These are phyloP conservation scores for Mangifera indica DNA, from an alignment of 345 rosid genomes.

Conservation along the genomic window DNA sequence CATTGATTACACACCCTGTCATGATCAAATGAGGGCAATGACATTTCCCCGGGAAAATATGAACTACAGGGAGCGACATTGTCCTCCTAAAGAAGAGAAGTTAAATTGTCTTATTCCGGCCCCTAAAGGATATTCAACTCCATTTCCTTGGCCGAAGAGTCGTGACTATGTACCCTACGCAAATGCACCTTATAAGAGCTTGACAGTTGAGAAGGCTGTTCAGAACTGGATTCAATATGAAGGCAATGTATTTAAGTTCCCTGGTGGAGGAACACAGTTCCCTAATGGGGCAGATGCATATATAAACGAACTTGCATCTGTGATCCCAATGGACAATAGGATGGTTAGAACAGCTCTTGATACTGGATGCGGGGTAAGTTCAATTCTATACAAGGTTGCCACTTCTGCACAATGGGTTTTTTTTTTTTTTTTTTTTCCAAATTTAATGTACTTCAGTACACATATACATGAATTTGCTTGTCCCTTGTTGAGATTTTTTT, in stretches of 20 bases:
- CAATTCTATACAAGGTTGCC: neutral
- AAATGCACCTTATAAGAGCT: constrained; percentile 67
- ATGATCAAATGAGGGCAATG: constrained; percentile 64
- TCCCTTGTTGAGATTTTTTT: neutral
- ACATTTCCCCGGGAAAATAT: constrained; percentile 56
- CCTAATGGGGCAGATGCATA: constrained; percentile 69
- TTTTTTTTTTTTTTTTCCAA: neutral
- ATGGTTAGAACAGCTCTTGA: constrained; percentile 63
- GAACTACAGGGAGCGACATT: constrained; percentile 66
- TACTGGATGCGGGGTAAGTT: constrained; percentile 71
- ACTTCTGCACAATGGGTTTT: neutral
- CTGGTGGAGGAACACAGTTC: constrained; percentile 74
- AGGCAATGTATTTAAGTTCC: constrained; percentile 67
- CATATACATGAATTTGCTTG: neutral
- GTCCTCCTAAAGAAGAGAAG: constrained; percentile 54
- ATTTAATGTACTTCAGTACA: neutral
- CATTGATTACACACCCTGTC: constrained; percentile 70
- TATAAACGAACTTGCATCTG: constrained; percentile 57
- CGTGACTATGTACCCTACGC: constrained; percentile 70
- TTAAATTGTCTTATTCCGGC: constrained; percentile 63
- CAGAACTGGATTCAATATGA: constrained; percentile 74
- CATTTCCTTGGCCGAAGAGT: constrained; percentile 76
- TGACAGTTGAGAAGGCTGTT: constrained; percentile 69
- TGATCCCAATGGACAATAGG: constrained; percentile 55
- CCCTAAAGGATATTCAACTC: constrained; percentile 61